These are phyloP conservation scores for Tilletia walkeri DNA, from an alignment of 1,284 basidiomycete species.

Conservation along the genomic window DNA sequence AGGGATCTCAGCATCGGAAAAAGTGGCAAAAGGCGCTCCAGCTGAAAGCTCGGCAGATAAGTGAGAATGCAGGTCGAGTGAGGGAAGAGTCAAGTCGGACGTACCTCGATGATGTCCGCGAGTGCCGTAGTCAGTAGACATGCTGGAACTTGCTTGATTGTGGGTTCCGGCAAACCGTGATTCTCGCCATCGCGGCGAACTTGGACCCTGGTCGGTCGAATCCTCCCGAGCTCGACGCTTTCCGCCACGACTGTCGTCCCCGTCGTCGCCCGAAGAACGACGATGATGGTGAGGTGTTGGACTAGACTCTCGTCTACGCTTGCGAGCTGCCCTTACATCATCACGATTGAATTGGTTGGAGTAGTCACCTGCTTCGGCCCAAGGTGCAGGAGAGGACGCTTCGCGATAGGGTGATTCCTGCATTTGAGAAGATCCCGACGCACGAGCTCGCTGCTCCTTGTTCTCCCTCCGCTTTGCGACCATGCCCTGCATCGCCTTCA, in stretches of 20 bases:
- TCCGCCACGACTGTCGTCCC: not conserved
- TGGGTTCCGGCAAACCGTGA: not conserved
- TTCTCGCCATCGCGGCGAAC: conserved; percentile 4
- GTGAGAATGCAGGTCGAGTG: too few species aligned
- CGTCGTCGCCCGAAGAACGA: not conserved
- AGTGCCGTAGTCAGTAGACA: not conserved
- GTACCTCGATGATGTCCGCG: too few species aligned
- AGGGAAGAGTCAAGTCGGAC: too few species aligned
- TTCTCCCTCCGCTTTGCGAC: conserved; percentile 27
- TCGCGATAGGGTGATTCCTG: conserved; percentile 4
- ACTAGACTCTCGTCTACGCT: conserved; percentile 2
- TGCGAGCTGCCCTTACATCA: conserved; percentile 28
- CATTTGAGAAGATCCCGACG: not conserved
- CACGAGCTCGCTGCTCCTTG: conserved; percentile 1
- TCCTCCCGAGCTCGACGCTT: not conserved
- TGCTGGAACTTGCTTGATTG: conserved; percentile 1
- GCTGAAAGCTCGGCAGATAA: too few species aligned
- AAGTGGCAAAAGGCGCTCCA: too few species aligned
- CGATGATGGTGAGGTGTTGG: not conserved
- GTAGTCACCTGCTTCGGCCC: not conserved
- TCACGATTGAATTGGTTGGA: conserved; percentile 31
- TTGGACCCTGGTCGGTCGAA: not conserved
- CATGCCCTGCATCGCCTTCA: conserved; percentile 35
- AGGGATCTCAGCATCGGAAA: too few species aligned
- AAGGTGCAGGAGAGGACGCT: conserved; percentile 3